Evolutionary conservation across 495 filamentous ascomycete genomes (phyloP).

Genomic region (Trichocladium uniseriatum): DNA sequence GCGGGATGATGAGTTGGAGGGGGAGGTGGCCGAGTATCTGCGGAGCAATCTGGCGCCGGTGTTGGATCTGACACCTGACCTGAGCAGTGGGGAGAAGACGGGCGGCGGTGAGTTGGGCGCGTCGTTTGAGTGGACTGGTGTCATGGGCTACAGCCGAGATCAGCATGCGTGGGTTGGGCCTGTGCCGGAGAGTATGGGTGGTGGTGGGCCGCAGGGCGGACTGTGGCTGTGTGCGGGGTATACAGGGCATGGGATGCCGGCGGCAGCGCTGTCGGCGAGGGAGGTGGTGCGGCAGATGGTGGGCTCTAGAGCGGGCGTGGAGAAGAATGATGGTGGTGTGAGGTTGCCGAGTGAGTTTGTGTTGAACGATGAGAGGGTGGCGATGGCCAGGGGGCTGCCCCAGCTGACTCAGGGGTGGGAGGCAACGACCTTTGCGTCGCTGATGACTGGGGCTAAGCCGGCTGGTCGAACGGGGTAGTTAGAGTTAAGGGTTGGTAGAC

Average conservation of each 20-base stretch:
- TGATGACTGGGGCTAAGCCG: not conserved
- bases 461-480: not conserved
- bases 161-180: slow-evolving; percentile 57
- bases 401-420: slow-evolving; percentile 15
- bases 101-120: slow-evolving; percentile 35
- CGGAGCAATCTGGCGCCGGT: slow-evolving; percentile 26
- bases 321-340: slow-evolving; percentile 1
- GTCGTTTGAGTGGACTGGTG: slow-evolving; percentile 65
- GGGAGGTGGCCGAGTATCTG: slow-evolving; percentile 45
- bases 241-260: slow-evolving; percentile 77
- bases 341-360: slow-evolving; percentile 38
- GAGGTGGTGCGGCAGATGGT: slow-evolving; percentile 57
- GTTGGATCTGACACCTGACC: slow-evolving; percentile 14
- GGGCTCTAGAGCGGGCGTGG: slow-evolving; percentile 16
- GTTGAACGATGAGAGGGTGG: slow-evolving; percentile 35
- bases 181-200: slow-evolving; percentile 38
- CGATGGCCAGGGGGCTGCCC: slow-evolving; percentile 13
- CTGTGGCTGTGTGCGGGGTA: slow-evolving; percentile 52
- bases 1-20: slow-evolving; percentile 49
- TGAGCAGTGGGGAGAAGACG: not conserved
- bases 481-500: too few relatives aligned
- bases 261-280: slow-evolving; percentile 58
- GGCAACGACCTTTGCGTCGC: slow-evolving; percentile 5
- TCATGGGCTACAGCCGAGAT: slow-evolving; percentile 72
- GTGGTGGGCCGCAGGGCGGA: slow-evolving; percentile 19